Evolutionary conservation across 139 green algal species (phyloP).

Genomic region (Chlorella sp.): DNA sequence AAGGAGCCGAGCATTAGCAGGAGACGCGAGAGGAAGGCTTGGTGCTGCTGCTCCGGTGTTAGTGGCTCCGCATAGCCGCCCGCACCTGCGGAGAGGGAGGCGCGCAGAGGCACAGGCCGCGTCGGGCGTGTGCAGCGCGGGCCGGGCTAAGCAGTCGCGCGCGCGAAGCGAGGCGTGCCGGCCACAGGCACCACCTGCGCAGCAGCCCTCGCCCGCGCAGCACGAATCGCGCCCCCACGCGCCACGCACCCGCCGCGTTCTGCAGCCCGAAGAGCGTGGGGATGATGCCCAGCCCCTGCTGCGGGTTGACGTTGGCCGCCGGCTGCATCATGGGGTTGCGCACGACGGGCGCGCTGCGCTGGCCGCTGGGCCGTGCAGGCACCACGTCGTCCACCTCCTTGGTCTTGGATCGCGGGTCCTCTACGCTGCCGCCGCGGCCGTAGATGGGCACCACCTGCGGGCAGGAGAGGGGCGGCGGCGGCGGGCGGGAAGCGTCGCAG

Average conservation of each 20-base stretch:
- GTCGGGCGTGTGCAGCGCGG: too few species aligned
- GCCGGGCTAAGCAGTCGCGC: too few species aligned
- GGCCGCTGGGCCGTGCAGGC: conserved; percentile 55
- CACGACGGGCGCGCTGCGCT: conserved; percentile 42
- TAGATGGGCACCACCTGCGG: conserved; percentile 85
- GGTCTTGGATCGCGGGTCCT: conserved; percentile 55
- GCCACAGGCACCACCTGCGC: too few species aligned
- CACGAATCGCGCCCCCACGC: too few species aligned
- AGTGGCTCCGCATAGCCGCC: conserved; percentile 63
- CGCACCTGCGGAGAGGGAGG: conserved; percentile 11
- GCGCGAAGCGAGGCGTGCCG: too few species aligned
- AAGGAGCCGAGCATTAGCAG: conserved; percentile 95
- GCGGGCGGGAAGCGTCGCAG: not conserved
- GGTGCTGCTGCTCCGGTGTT: conserved; percentile 92
- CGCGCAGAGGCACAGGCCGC: too few species aligned
- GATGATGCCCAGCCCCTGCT: conserved; percentile 64
- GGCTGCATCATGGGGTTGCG: conserved; percentile 41
- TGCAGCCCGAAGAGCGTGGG: conserved; percentile 85
- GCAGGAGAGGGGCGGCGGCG: not conserved
- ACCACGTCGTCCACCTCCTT: conserved; percentile 32
- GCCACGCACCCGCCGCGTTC: conserved; percentile 31
- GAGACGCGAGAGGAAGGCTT: conserved; percentile 73
- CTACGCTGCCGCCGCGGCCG: conserved; percentile 66
- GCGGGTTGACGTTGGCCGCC: conserved; percentile 19
- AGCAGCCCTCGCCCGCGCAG: too few species aligned